Conservation (phyloP, 495 filamentous ascomycete genomes). For the Hypoxylon lenormandii region DNA sequence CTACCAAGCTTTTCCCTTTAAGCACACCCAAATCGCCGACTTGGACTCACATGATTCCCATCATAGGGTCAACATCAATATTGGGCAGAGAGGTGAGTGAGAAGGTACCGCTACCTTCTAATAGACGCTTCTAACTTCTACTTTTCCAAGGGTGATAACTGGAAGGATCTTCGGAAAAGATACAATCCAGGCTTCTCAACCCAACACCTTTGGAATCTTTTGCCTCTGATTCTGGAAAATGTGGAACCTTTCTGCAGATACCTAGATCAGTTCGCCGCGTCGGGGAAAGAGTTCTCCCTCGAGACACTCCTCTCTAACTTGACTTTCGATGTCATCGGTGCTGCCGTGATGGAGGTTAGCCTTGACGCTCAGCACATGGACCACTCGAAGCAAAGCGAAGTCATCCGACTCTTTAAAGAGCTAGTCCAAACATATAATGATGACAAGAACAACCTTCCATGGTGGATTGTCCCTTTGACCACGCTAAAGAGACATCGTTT, state of each 20-base stretch:
- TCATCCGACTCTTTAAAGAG: slow-evolving; percentile 48
- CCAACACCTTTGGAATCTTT: slow-evolving; percentile 55
- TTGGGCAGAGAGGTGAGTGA: slow-evolving; percentile 47
- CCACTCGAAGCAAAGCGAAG: slow-evolving; percentile 27
- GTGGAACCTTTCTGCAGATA: slow-evolving; percentile 48
- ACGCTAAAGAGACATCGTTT: slow-evolving; percentile 32
- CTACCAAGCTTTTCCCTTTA: slow-evolving; percentile 55
- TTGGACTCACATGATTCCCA: slow-evolving; percentile 33
- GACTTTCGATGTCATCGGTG: slow-evolving; percentile 60
- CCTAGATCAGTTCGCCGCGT: slow-evolving; percentile 44
- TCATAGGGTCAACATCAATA: slow-evolving; percentile 56
- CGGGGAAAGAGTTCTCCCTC: slow-evolving; percentile 49
- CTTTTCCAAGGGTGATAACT: slow-evolving; percentile 47
- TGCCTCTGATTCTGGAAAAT: slow-evolving; percentile 59
- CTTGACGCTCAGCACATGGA: slow-evolving; percentile 50
- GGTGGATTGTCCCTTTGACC: slow-evolving; percentile 44
- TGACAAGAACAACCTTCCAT: slow-evolving; percentile 21
- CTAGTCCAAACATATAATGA: slow-evolving; percentile 40
- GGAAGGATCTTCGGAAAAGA: slow-evolving; percentile 56
- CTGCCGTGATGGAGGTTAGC: slow-evolving; percentile 52
- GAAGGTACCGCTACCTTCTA: background rate
- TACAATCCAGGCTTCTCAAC: slow-evolving; percentile 61
- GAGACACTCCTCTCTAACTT: slow-evolving; percentile 46
- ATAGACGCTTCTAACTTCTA: slow-evolving; percentile 1
- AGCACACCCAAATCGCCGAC: slow-evolving; percentile 60